phyloP scores from a whole-genome alignment of 306 rosid species.

The Citrullus amarus region DNA sequence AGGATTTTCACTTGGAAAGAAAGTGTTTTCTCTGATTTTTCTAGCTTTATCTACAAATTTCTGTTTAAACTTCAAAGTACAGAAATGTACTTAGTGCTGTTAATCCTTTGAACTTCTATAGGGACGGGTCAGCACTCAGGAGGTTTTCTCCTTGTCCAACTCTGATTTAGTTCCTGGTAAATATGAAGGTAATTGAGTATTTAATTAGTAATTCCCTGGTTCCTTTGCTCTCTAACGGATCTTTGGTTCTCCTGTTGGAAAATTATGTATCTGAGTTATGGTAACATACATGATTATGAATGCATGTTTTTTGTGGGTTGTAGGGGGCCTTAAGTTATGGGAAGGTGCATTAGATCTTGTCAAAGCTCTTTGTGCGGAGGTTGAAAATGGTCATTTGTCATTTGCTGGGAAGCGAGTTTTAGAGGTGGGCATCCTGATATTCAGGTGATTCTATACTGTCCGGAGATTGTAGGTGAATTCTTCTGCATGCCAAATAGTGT shows the following conservation, averaged over 20 bases:
- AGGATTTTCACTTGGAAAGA: too few relatives aligned
- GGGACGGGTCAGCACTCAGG: slow-evolving; percentile 77
- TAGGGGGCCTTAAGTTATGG: slow-evolving; percentile 90
- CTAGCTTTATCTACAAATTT: neutral
- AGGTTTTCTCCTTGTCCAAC: slow-evolving; percentile 79
- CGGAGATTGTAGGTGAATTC: neutral
- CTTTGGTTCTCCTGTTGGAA: neutral
- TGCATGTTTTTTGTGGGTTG: slow-evolving; percentile 14
- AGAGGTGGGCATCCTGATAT: slow-evolving; percentile 51
- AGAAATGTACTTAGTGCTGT: neutral
- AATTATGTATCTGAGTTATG: neutral
- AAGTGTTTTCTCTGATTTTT: neutral
- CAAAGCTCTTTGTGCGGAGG: slow-evolving; percentile 52
- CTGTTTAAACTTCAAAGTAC: neutral
- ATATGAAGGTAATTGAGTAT: slow-evolving; percentile 53
- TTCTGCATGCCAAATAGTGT: neutral
- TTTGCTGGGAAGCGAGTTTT: slow-evolving; percentile 53
- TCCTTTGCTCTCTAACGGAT: neutral
- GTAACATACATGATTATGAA: neutral
- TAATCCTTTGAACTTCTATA: slow-evolving; percentile 7
- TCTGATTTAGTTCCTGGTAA: slow-evolving; percentile 88
- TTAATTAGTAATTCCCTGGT: neutral
- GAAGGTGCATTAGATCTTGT: slow-evolving; percentile 81
- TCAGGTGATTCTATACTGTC: slow-evolving; percentile 20
- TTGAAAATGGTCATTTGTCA: slow-evolving; percentile 34